Evolutionary conservation across 805 yeast species (phyloP).

Genomic region (Trichomonascus vanleenenianus): DNA sequence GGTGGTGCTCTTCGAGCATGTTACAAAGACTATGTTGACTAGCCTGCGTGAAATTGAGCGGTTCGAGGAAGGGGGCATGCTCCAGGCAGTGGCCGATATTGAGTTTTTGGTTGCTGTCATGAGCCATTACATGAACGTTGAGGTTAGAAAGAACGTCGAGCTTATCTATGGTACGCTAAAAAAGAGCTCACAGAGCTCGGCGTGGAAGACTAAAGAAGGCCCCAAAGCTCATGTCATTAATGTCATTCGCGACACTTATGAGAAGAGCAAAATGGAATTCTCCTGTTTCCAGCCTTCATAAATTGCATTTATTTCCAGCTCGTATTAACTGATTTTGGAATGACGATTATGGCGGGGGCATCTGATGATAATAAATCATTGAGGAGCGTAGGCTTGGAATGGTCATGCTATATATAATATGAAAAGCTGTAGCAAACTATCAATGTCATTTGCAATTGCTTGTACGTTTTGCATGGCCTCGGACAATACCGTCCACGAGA

Average conservation of each 20-base stretch:
- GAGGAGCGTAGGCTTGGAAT: too few relatives aligned
- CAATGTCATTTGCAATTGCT: too few relatives aligned
- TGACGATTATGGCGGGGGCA: too few relatives aligned
- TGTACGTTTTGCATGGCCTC: too few relatives aligned
- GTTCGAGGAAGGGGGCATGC: slow-evolving; percentile 39
- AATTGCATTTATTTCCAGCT: too few relatives aligned
- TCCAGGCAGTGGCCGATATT: slow-evolving; percentile 47
- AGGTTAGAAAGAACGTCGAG: slow-evolving; percentile 20
- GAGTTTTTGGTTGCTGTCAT: slow-evolving; percentile 40
- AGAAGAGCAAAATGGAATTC: slow-evolving; percentile 5
- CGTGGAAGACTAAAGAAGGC: slow-evolving; percentile 22
- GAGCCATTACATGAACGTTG: slow-evolving; percentile 21
- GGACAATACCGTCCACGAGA: background rate
- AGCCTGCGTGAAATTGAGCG: slow-evolving; percentile 37
- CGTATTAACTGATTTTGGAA: too few relatives aligned
- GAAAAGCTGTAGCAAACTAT: background rate
- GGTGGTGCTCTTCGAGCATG: slow-evolving; percentile 38
- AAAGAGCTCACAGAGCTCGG: slow-evolving; percentile 19
- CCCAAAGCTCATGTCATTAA: slow-evolving; percentile 21
- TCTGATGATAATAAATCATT: too few relatives aligned
- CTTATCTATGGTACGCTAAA: slow-evolving; percentile 25
- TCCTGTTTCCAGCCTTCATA: background rate
- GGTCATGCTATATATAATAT: too few relatives aligned
- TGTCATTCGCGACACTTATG: slow-evolving; percentile 12
- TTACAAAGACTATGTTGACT: slow-evolving; percentile 32